Evolutionary conservation across 768 basidiomycete species (phyloP), one percentile per base, ranked within the genome.

Genomic region (Suillus lakei): DNA sequence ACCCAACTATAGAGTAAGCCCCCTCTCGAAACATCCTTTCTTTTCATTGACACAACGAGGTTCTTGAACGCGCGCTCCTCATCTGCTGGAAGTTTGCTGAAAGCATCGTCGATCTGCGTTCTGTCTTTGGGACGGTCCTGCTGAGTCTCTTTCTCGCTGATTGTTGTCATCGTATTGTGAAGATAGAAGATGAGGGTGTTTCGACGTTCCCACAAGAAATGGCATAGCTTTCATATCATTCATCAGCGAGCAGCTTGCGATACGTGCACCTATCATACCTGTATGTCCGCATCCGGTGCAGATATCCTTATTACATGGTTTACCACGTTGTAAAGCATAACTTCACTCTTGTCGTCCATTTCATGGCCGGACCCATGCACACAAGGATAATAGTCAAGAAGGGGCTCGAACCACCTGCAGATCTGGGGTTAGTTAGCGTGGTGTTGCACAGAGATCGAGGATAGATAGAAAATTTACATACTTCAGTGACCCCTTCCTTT

Each of bases 321-420:
- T 5, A 54, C 18, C 1, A 30, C 9, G 7, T 53, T 53, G 2
- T 30, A 4, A 0, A 53, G 5, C 51, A 54, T 21, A 2, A 32
- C 53, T 5, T 54, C 53, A 4, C 30, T 32, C 2, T 12, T 21
- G 2, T 54, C 53, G 1, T 54, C 53, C 53, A 54, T 54, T 0
- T 21, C 30, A 3, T 54, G 53, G 0, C 53, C 10, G 0, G 10
- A 12, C 5, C 4, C 9, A n/a, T 12, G 53, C 5, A 54, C 9
- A 32, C 10, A 0, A 54, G 30, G 53, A 21, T 54, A 54, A 10
- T 54, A n/a, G 5, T 54, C 53, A 10, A 54, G 53, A 18, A 54
- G 53, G 10, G 53, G 53, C 53, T 54, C 53, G 6, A 54, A 54
- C 53, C 53, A 54, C 21, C 53, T 54, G 10, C 30, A 54, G 18